phyloP scores from a whole-genome alignment of 768 basidiomycete genomes.

The Kwoniella bestiolae region DNA sequence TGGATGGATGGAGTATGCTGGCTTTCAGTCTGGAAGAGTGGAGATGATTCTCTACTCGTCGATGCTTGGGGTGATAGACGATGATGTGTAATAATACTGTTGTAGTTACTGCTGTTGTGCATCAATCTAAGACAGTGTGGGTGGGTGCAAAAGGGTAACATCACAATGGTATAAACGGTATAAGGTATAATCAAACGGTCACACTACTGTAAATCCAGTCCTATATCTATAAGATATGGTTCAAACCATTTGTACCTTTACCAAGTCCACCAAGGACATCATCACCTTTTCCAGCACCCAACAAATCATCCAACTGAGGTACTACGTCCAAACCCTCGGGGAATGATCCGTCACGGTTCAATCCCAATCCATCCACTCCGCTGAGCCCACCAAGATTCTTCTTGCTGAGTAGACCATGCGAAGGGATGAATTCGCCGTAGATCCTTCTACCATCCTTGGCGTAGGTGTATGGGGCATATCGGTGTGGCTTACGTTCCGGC shows the following conservation, averaged over 20 bases:
- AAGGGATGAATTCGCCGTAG: neutral
- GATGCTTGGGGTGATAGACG: no score
- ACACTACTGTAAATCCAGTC: no score
- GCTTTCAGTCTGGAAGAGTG: constrained; percentile 38
- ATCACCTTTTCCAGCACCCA: constrained; percentile 11
- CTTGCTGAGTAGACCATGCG: constrained; percentile 10
- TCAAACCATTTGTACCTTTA: constrained; percentile 13
- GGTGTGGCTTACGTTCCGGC: neutral
- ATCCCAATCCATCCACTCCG: constrained; percentile 16
- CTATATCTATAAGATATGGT: constrained; percentile 10
- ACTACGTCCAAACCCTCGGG: constrained; percentile 12
- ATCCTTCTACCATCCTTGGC: neutral
- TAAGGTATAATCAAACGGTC: neutral
- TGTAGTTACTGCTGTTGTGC: no score
- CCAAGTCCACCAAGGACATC: neutral
- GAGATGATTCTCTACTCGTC: constrained; percentile 8
- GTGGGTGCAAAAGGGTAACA: constrained; percentile 1
- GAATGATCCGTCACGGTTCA: constrained; percentile 15
- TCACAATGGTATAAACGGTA: constrained; percentile 4
- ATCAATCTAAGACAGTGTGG: no score
- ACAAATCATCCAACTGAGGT: constrained; percentile 15
- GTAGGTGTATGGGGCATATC: constrained; percentile 1
- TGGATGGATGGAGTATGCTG: constrained; percentile 39
- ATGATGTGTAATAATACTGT: no score
- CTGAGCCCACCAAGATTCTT: constrained; percentile 9